These are phyloP conservation scores for Aspergillus brunneoviolaceus DNA, from an alignment of 2,329 filamentous ascomycete genomes.

Conservation along the genomic window DNA sequence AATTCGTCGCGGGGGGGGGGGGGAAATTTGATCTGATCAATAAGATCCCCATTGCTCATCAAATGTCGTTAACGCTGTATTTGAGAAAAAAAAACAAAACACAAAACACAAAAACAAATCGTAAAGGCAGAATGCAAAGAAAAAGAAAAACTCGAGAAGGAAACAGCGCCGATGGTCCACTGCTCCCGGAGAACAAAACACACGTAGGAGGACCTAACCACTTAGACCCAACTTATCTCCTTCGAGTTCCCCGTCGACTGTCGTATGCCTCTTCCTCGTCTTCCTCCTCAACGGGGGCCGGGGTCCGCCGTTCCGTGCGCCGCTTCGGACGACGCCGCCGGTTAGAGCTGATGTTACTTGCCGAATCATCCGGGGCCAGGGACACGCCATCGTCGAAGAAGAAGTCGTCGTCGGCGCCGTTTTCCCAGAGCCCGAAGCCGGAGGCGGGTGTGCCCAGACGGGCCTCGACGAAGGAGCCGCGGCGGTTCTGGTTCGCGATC, in stretches of 20 bases:
- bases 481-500: constrained; percentile 46
- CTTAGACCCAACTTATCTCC: constrained; percentile 19
- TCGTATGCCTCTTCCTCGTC: constrained; percentile 41
- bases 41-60: background rate
- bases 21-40: background rate
- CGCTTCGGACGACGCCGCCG: constrained; percentile 47
- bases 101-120: background rate
- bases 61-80: constrained; percentile 5
- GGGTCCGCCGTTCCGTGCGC: constrained; percentile 50
- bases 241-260: constrained; percentile 21
- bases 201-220: background rate
- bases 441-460: constrained; percentile 45
- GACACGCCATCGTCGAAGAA: constrained; percentile 47
- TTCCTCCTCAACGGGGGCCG: constrained; percentile 49
- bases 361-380: constrained; percentile 50
- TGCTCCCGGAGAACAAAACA: background rate
- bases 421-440: constrained; percentile 37
- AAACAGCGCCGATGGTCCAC: background rate
- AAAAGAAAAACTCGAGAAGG: background rate
- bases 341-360: constrained; percentile 51
- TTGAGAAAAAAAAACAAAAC: background rate
- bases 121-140: background rate
- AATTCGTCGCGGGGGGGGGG: background rate
- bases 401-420: constrained; percentile 46
- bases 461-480: constrained; percentile 43